A percentile compares a stretch with the other conserved stretches of the same genome.
Conservation (phyloP, 371 early-diverging fungal genomes). For the Basidiobolus meristosporus region DNA sequence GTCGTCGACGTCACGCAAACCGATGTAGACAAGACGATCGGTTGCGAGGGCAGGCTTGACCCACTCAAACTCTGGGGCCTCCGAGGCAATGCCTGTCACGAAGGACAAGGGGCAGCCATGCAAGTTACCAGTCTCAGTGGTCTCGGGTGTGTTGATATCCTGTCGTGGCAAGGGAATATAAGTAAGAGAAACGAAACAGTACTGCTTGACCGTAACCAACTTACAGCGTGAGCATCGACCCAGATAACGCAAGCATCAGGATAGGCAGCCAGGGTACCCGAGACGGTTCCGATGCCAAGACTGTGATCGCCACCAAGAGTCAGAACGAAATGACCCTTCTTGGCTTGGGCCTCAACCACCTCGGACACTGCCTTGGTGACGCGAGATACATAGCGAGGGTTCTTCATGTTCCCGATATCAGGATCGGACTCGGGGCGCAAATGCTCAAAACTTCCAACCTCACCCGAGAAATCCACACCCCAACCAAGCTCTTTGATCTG, state of each 20-base stretch:
- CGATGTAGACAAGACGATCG: conserved; percentile 82
- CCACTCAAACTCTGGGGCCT: conserved; percentile 49
- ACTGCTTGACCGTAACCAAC: conserved; percentile 6
- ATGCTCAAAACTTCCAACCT: conserved; percentile 26
- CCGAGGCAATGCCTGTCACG: conserved; percentile 60
- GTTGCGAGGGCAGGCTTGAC: conserved; percentile 54
- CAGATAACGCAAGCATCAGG: conserved; percentile 81
- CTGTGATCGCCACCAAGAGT: conserved; percentile 95
- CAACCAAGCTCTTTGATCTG: conserved; percentile 74
- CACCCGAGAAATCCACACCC: conserved; percentile 45
- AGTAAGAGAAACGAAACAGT: neutral
- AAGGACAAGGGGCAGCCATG: conserved; percentile 93
- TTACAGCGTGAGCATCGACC: conserved; percentile 93
- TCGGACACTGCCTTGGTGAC: conserved; percentile 49
- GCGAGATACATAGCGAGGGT: conserved; percentile 64
- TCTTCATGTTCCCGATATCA: conserved; percentile 55
- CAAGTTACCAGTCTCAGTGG: conserved; percentile 79
- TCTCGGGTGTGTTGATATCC: conserved; percentile 91
- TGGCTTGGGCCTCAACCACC: conserved; percentile 37
- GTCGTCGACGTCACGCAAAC: conserved; percentile 84
- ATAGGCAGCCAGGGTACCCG: conserved; percentile 61
- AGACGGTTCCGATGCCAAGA: conserved; percentile 76
- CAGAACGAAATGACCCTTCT: conserved; percentile 57
- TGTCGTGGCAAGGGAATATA: conserved; percentile 5
- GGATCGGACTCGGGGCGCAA: conserved; percentile 43